Evolutionary conservation across 2,329 filamentous ascomycete genomes (phyloP), one percentile per base, ranked within the genome.

Genomic region (Ambrosiella cleistominuta): DNA sequence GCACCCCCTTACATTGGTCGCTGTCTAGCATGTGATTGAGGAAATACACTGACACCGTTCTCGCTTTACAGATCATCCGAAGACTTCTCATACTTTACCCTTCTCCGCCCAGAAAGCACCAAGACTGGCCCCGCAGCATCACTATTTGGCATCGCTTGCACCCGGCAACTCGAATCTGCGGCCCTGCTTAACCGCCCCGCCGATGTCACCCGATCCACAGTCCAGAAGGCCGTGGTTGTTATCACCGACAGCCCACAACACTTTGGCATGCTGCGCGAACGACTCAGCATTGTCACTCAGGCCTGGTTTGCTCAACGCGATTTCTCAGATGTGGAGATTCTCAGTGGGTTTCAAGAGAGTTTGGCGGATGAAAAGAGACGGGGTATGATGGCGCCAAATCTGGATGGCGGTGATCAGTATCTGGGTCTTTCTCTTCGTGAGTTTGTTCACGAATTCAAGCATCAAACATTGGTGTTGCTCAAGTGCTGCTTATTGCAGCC

Each of bases 31-130:
- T 51, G 47, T 51, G 27, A 51, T 36, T 11, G 47, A 51, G 8
- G 35, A 51, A 7, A 51, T 36, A 9, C 27, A 51, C 27, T 36
- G 12, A 51, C 47, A 51, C 9, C 17, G 35, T 19, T 36, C 42
- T 9, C n/a, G n/a, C 39, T 15, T 27, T 27, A 58, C 66, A 93
- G 87, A 58, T 83, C 87, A 19, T 85, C 85, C 60, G 93, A 98
- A 72, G 93, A 97, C 72, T 98, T 97, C 74, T 96, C 90, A 56
- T 98, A 98, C 73, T 98, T 98, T 69, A 97, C 91, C 7, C 81
- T 98, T 56, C 77, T 88, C 60, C 80, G 81, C 37, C 81, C 83
- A 52, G 76, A 75, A 57, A 75, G 71, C 62, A 71, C 70, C 56
- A 65, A 69, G 17, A 38, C 47, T 35, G 67, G 72, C 39, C 79